Evolutionary conservation across 2,329 filamentous ascomycete genomes (phyloP).

Genomic region (Monosporascus sp.): DNA sequence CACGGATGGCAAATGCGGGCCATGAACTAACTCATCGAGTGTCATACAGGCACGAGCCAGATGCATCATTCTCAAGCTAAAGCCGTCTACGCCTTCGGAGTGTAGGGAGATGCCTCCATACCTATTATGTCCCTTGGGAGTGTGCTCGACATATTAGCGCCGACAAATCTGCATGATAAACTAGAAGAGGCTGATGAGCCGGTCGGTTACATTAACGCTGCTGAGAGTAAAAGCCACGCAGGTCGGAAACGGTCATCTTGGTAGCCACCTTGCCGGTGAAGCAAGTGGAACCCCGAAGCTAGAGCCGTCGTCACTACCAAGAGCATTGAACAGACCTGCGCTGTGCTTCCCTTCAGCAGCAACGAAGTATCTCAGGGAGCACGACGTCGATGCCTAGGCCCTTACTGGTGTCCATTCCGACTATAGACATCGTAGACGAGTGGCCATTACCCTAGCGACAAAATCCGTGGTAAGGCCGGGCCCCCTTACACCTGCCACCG

Average conservation of each 20-base stretch:
- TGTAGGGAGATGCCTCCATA: too few relatives aligned
- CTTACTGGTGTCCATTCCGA: constrained; percentile 44
- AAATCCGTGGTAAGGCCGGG: constrained; percentile 44
- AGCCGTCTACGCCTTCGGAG: too few relatives aligned
- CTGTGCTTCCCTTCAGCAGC: constrained; percentile 35
- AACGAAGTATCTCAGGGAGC: constrained; percentile 35
- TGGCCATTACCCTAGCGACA: constrained; percentile 43
- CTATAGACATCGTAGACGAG: constrained; percentile 40
- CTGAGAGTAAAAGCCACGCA: constrained; percentile 27
- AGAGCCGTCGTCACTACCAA: constrained; percentile 38
- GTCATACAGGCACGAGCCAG: too few relatives aligned
- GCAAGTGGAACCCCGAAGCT: constrained; percentile 34
- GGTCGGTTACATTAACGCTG: constrained; percentile 6
- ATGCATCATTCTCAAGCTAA: too few relatives aligned
- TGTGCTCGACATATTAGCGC: too few relatives aligned
- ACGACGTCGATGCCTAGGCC: constrained; percentile 42
- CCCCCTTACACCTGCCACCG: constrained; percentile 43
- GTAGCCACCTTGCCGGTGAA: constrained; percentile 30
- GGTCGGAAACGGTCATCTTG: constrained; percentile 25
- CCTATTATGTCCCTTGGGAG: too few relatives aligned
- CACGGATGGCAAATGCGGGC: too few relatives aligned
- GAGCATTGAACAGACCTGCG: constrained; percentile 42
- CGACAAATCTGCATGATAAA: too few relatives aligned
- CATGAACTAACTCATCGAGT: too few relatives aligned
- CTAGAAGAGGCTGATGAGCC: too few relatives aligned